phyloP scores from a whole-genome alignment of 441 rosid genomes.

The Adansonia grandidieri region DNA sequence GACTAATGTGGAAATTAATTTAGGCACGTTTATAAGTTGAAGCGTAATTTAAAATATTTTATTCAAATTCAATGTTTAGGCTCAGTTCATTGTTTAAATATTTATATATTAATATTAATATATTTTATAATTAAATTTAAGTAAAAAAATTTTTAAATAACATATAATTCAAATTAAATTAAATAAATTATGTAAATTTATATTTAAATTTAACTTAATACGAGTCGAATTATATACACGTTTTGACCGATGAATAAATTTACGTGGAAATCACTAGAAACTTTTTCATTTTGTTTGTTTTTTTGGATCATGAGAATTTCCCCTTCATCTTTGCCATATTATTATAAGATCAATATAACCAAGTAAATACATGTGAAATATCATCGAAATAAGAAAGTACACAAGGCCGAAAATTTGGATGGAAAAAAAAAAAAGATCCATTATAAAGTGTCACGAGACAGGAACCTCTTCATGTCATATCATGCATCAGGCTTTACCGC shows the following conservation, averaged over 20 bases:
- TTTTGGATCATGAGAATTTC: neutral
- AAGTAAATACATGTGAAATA: slow-evolving; percentile 16
- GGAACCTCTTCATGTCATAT: neutral
- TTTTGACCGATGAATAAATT: too few species aligned
- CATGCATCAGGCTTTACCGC: slow-evolving; percentile 35
- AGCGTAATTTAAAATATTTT: too few species aligned
- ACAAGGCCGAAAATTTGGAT: neutral
- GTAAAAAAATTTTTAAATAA: too few species aligned
- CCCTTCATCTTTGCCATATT: neutral
- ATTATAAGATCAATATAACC: neutral
- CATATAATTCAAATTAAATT: too few species aligned
- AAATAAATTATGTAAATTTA: too few species aligned
- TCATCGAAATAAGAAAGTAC: neutral
- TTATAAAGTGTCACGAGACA: neutral
- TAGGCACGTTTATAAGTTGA: too few species aligned
- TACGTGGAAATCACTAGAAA: neutral
- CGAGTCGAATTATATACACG: too few species aligned
- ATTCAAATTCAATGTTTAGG: too few species aligned
- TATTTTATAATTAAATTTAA: too few species aligned
- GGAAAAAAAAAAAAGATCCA: neutral
- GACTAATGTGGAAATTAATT: neutral
- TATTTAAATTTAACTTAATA: too few species aligned
- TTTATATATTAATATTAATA: too few species aligned
- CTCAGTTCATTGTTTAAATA: too few species aligned
- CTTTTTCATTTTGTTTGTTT: neutral